Percentiles rank a stretch among this genome's conserved stretches.
These are phyloP conservation scores for Dipteronia sinensis DNA, from an alignment of 345 rosid species.

Conservation along the genomic window DNA sequence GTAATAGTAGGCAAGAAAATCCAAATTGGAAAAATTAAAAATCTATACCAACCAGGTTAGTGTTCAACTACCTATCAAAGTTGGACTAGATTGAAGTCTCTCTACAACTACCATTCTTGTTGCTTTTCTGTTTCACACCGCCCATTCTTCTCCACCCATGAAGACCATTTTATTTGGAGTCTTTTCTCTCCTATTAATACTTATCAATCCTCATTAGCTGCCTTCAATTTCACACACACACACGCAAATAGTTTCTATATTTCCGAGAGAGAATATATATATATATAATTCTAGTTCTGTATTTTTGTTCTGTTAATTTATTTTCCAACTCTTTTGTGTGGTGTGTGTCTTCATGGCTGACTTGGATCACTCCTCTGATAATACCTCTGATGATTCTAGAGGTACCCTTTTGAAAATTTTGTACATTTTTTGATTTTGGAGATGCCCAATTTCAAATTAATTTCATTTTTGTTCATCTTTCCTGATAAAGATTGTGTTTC, in stretches of 20 bases:
- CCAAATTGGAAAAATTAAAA: neutral
- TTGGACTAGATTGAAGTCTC: conserved; percentile 23
- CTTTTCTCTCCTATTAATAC: conserved; percentile 18
- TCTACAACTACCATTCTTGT: conserved; percentile 54
- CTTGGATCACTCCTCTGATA: conserved; percentile 38
- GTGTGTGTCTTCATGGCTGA: conserved; percentile 38
- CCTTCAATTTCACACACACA: conserved; percentile 6
- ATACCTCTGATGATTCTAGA: conserved; percentile 30
- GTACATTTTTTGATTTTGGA: neutral
- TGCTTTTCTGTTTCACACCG: conserved; percentile 4
- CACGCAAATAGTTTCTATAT: no score
- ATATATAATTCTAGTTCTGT: neutral
- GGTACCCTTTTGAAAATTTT: conserved; percentile 23
- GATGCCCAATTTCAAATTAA: neutral
- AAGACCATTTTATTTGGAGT: neutral
- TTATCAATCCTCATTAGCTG: neutral
- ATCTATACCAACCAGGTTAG: conserved; percentile 13
- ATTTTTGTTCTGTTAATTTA: neutral
- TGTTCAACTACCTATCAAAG: conserved; percentile 58
- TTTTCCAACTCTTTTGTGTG: neutral
- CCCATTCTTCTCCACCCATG: neutral
- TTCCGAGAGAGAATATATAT: no score
- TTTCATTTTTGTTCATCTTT: neutral
- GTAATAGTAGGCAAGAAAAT: neutral
- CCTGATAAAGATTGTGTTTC: neutral